Conservation (phyloP, 345 rosid species). For the Linum tenue region DNA sequence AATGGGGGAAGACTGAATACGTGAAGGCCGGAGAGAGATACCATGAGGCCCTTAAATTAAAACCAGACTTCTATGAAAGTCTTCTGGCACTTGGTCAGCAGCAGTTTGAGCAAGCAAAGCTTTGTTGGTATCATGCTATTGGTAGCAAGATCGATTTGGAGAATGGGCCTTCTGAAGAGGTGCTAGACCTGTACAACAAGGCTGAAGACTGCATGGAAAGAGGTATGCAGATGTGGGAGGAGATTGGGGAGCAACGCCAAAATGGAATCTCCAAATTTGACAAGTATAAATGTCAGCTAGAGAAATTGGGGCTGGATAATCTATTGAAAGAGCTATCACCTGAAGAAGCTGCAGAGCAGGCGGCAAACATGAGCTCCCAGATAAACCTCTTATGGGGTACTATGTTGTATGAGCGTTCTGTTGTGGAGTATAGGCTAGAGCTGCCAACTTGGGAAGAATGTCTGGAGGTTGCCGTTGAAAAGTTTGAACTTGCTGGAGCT, state of each 20-base stretch:
- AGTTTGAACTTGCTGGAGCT: slow-evolving; percentile 97
- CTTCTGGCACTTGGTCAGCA: slow-evolving; percentile 92
- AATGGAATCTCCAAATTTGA: slow-evolving; percentile 84
- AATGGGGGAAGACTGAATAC: slow-evolving; percentile 76
- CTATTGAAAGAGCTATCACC: slow-evolving; percentile 49
- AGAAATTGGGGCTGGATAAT: slow-evolving; percentile 59
- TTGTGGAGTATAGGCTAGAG: slow-evolving; percentile 80
- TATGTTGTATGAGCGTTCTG: slow-evolving; percentile 83
- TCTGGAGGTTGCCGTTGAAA: slow-evolving; percentile 93
- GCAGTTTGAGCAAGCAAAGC: slow-evolving; percentile 95
- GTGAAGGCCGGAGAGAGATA: slow-evolving; percentile 63
- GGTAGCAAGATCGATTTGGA: slow-evolving; percentile 57
- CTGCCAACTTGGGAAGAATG: slow-evolving; percentile 98
- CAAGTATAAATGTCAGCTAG: slow-evolving; percentile 47
- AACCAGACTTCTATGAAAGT: slow-evolving; percentile 87
- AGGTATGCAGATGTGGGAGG: slow-evolving; percentile 99
- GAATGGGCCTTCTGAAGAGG: slow-evolving; percentile 64
- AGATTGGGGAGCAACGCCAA: slow-evolving; percentile 74
- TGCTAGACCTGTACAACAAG: slow-evolving; percentile 81
- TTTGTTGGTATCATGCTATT: slow-evolving; percentile 83
- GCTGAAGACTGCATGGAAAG: slow-evolving; percentile 96
- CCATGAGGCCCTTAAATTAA: slow-evolving; percentile 69
- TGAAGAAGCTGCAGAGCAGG: slow-evolving; percentile 76
- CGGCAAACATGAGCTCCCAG: slow-evolving; percentile 79
- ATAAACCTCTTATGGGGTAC: slow-evolving; percentile 95